Percentiles rank a stretch among this genome's conserved stretches.
phyloP scores from a whole-genome alignment of 2,329 filamentous ascomycete species.

The Balansia obtecta region DNA sequence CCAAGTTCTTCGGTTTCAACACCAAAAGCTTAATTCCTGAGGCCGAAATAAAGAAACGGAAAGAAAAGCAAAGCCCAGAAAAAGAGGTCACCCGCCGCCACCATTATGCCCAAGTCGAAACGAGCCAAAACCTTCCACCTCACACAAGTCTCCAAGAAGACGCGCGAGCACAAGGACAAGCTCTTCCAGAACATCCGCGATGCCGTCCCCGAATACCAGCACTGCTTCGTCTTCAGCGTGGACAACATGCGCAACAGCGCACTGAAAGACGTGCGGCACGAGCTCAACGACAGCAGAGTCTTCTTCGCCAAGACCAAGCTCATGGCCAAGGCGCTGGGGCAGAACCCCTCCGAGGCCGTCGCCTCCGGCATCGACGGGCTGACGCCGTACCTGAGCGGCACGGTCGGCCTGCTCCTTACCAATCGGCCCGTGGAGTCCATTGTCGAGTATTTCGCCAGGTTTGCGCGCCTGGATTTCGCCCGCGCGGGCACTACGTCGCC shows the following conservation, averaged over 20 bases:
- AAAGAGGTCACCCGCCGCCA: slow-evolving; percentile 15
- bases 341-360: slow-evolving; percentile 63
- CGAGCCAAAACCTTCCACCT: slow-evolving; percentile 81
- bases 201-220: slow-evolving; percentile 70
- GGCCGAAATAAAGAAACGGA: not conserved
- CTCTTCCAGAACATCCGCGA: slow-evolving; percentile 84
- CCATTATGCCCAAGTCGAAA: slow-evolving; percentile 89
- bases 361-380: slow-evolving; percentile 66
- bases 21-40: too few species aligned
- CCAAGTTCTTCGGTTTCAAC: too few species aligned
- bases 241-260: slow-evolving; percentile 98
- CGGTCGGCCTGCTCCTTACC: slow-evolving; percentile 84
- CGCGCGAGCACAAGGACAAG: slow-evolving; percentile 78
- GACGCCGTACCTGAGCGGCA: slow-evolving; percentile 58
- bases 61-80: not conserved
- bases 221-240: slow-evolving; percentile 86
- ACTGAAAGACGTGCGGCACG: slow-evolving; percentile 76
- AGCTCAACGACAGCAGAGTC: slow-evolving; percentile 64
- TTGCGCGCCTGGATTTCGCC: slow-evolving; percentile 75
- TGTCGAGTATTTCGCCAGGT: slow-evolving; percentile 57
- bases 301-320: slow-evolving; percentile 99
- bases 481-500: slow-evolving; percentile 69
- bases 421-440: slow-evolving; percentile 59
- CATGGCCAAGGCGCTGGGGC: slow-evolving; percentile 89
- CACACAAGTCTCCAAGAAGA: slow-evolving; percentile 86